Base-by-base conservation (phyloP, 768 basidiomycete genomes). In the Agaricus blazei region DNA sequence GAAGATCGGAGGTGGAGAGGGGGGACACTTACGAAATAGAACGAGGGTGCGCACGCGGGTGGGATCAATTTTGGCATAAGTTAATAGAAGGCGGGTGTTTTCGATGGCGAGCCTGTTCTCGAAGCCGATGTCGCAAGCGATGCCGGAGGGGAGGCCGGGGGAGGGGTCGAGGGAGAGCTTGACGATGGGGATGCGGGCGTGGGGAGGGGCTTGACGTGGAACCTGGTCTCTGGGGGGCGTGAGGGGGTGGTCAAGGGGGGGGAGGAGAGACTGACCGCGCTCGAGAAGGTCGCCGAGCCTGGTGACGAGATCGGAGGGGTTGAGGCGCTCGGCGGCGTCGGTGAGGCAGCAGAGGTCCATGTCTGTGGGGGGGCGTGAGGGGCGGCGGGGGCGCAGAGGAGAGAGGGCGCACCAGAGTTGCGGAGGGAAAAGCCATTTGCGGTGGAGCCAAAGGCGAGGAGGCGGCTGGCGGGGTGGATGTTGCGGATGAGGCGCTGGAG, bases 331-430 rank as follows among this genome's bases (percentile, higher is more conserved):
- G 55, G 85, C 81, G 8, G 90, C 88, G 70, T 96, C 92, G 68
- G 97, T 92, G 67, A 99, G 80, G 71, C 94, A 98, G 68, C 95
- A 98, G 34, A 99, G 75, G 72, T 99, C 96, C 96, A 99, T 98
- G 72, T 99, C 96, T 98, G 56, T 47, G 23, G 52, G 58, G 29
- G 55, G 56, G 54, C 19, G 19, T 50, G 48, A 34, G 36, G 34
- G 48, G 37, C 31, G 40, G 36, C 40, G 46, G 40, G 15, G 3
- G 48, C 37, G 43, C 57, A 14, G 45, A 49, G 6, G 44, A 48
- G 27, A 24, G 41, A 52, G 54, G 58, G 52, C 71, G 62, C 58
- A 90, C 95, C 95, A 59, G 93, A 96, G 74, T 98, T 97, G 62
- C 93, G 82, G 64, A 98, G 82, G 67, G 92, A 94, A 76, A 98